A percentile compares a stretch with the other conserved stretches of the same genome.
phyloP scores from a whole-genome alignment of 164 flowering plant species.

The Liquidambar formosana region DNA sequence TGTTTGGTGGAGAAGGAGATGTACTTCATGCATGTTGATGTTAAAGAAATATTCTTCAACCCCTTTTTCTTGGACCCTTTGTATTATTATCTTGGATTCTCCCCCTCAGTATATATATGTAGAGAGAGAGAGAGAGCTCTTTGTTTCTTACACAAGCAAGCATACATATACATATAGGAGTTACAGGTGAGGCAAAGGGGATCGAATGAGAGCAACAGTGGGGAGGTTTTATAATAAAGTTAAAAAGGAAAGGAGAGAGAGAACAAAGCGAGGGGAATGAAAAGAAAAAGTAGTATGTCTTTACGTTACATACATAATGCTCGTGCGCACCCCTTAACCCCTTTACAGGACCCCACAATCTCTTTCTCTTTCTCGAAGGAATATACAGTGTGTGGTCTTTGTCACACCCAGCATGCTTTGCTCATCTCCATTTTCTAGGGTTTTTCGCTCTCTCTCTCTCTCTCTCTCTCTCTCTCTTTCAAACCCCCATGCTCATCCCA shows the following conservation, averaged over 20 bases:
- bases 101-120: not conserved
- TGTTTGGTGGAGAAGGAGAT: not conserved
- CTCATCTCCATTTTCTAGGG: slow-evolving; percentile 51
- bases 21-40: slow-evolving; percentile 7
- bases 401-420: slow-evolving; percentile 57
- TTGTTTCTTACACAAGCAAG: no score
- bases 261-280: slow-evolving; percentile 1
- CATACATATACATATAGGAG: not conserved
- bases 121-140: not conserved
- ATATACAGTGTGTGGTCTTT: slow-evolving; percentile 78
- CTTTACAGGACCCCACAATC: slow-evolving; percentile 32
- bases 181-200: slow-evolving; percentile 15
- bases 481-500: not conserved
- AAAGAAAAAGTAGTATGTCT: slow-evolving; percentile 44
- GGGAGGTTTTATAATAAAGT: not conserved
- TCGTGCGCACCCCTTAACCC: slow-evolving; percentile 39
- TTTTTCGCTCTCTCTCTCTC: slow-evolving; percentile 18
- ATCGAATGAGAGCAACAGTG: not conserved
- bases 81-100: slow-evolving; percentile 23
- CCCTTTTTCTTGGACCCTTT: slow-evolving; percentile 27
- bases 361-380: slow-evolving; percentile 80
- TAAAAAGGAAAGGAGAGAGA: slow-evolving; percentile 2
- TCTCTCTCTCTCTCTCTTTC: not conserved
- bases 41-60: slow-evolving; percentile 16
- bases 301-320: slow-evolving; percentile 36